Conservation (phyloP, 176 grass and related monocot species). For the Paspalum vaginatum region DNA sequence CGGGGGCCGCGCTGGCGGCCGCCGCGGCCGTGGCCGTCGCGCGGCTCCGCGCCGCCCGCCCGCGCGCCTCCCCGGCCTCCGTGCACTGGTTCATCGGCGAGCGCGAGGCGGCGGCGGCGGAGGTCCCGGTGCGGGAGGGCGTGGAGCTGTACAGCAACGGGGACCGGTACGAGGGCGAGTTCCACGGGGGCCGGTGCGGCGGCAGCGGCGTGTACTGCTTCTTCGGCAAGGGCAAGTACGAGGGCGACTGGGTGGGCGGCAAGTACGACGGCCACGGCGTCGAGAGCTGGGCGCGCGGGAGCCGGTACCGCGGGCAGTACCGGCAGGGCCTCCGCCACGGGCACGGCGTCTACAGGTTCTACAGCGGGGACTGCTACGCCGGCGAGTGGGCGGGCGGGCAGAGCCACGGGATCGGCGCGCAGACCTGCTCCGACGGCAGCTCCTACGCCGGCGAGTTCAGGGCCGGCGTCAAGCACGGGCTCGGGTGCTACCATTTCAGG, state of each 20-base stretch:
- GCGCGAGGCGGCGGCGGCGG: conserved; percentile 16
- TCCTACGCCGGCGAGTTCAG: conserved; percentile 80
- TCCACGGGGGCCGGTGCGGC: conserved; percentile 55
- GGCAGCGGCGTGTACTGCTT: conserved; percentile 83
- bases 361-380: conserved; percentile 68
- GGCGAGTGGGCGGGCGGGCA: conserved; percentile 75
- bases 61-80: conserved; percentile 7
- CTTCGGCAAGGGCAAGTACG: conserved; percentile 73
- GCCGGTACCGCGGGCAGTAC: conserved; percentile 76
- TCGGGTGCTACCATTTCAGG: conserved; percentile 85
- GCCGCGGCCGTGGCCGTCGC: conserved; percentile 26
- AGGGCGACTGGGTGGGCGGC: conserved; percentile 78
- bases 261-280: conserved; percentile 80
- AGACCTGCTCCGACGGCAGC: conserved; percentile 73
- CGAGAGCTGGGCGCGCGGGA: conserved; percentile 84
- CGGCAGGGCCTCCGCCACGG: conserved; percentile 69
- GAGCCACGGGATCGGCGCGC: conserved; percentile 80
- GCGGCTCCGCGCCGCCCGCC: conserved; percentile 29
- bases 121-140: conserved; percentile 49
- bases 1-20: conserved; percentile 29
- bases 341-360: conserved; percentile 72
- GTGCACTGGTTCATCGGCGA: conserved; percentile 84
- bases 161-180: conserved; percentile 81
- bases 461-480: conserved; percentile 78
- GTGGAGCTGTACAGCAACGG: conserved; percentile 76